These are phyloP conservation scores for Meredithiella fracta DNA, from an alignment of 2,329 filamentous ascomycete species.

Conservation along the genomic window DNA sequence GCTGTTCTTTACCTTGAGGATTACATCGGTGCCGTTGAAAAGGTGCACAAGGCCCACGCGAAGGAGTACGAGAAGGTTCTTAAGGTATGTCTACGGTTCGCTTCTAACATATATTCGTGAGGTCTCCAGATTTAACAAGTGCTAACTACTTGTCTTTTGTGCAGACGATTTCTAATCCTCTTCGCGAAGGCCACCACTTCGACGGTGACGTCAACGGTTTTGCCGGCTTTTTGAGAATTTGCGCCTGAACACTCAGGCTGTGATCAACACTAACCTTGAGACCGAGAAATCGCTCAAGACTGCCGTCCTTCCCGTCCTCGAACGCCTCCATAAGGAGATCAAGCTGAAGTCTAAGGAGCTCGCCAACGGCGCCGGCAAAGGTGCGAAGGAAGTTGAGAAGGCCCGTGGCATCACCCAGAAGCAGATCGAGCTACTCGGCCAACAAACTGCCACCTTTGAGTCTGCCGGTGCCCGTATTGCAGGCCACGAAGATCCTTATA, in stretches of 20 bases:
- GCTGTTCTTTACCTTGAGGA: slow-evolving; percentile 82
- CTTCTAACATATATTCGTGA: background rate
- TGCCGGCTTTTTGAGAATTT: slow-evolving; percentile 89
- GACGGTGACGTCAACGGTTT: slow-evolving; percentile 78
- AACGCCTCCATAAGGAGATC: slow-evolving; percentile 85
- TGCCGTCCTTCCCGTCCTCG: slow-evolving; percentile 71
- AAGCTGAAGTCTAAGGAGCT: slow-evolving; percentile 94
- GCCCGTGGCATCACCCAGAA: slow-evolving; percentile 75
- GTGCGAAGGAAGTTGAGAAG: slow-evolving; percentile 82
- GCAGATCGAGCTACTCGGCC: slow-evolving; percentile 84
- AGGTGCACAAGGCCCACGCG: slow-evolving; percentile 64
- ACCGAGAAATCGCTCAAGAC: slow-evolving; percentile 83
- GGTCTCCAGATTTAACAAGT: background rate
- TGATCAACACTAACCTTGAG: slow-evolving; percentile 78
- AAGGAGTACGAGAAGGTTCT: slow-evolving; percentile 93
- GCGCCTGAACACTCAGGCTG: slow-evolving; percentile 75
- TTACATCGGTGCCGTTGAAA: slow-evolving; percentile 72
- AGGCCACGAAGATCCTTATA: slow-evolving; percentile 69
- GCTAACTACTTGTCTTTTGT: slow-evolving; percentile 8
- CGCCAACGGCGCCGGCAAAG: slow-evolving; percentile 61
- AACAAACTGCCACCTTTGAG: slow-evolving; percentile 67
- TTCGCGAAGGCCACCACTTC: slow-evolving; percentile 86
- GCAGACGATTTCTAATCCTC: slow-evolving; percentile 69
- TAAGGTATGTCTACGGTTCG: slow-evolving; percentile 41
- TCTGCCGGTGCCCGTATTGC: slow-evolving; percentile 55